Evolutionary conservation across 768 basidiomycete species (phyloP), one percentile per base, ranked within the genome.

Genomic region (Candolleomyces eurysporus): DNA sequence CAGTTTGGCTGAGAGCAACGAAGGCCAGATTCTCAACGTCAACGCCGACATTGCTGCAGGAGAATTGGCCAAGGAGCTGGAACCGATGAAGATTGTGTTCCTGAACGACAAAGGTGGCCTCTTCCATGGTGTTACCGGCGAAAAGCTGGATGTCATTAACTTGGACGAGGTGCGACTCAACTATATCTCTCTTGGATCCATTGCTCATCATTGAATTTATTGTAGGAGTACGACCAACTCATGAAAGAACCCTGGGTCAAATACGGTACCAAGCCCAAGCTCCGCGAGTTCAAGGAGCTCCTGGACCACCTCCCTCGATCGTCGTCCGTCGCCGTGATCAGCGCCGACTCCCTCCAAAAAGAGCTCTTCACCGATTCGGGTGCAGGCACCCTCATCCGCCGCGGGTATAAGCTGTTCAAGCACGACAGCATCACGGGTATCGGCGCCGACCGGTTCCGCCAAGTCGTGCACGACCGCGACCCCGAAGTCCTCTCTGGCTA

Each of bases 191-290:
- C 17, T n/a, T n/a, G n/a, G 53, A 21, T 13, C 6, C 17, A 55
- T 51, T 51, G 43, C 36, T 36, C 36, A 26, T 26, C 26, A 26
- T 36, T 16, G 63, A 50, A 16, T 61, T 39, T 54, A 40, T 62
- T 62, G 8, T 69, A 94, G 91, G 97, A 99, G 78, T 98, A 96
- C 75, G 92, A 96, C 66, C 84, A 84, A 22, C 88, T 99, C 61
- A 92, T 98, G 95, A 96, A 95, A 70, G 91, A 98, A 76, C 85
- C 95, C 6, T 99, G 97, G 97, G 96, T 99, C 75, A 97, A 97
- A 73, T 98, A 88, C 72, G 97, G 96, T 63, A 98, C 96, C 65
- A 99, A 99, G 76, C 91, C 98, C 74, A 98, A 98, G 79, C 84
- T 99, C 60, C 90, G 97, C 65, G 96, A 98, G 75, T 98, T 99